These are phyloP conservation scores for Vitis hybrid DNA, from an alignment of 177 flowering plant species.

Conservation along the genomic window DNA sequence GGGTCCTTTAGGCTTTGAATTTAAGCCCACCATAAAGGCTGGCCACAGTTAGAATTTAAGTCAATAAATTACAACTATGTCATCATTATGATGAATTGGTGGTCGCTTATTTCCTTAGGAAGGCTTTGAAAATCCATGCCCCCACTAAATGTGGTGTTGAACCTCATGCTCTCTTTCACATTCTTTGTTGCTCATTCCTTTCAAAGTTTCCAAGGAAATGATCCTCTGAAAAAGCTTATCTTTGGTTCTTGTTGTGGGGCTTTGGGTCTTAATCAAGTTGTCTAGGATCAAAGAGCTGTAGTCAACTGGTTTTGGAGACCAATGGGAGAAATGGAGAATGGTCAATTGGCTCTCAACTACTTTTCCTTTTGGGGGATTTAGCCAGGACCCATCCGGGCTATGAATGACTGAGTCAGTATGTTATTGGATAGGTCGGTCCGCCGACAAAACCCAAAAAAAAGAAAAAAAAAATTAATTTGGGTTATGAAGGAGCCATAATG, in stretches of 20 bases:
- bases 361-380: not conserved
- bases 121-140: not conserved
- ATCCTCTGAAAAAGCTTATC: conserved; percentile 25
- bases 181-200: not conserved
- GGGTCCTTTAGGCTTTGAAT: conserved; percentile 13
- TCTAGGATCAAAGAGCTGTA: not conserved
- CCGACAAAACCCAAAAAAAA: conserved; percentile 1
- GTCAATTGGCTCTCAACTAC: conserved; percentile 1
- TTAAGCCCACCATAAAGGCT: not conserved
- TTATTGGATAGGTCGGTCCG: not conserved
- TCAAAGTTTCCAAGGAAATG: conserved; percentile 1
- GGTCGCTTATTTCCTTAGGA: not conserved
- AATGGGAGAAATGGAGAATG: not conserved
- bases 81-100: conserved; percentile 4
- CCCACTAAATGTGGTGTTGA: not conserved
- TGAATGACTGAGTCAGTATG: too few relatives aligned
- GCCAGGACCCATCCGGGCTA: conserved; percentile 1
- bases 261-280: too few relatives aligned
- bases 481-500: too few relatives aligned
- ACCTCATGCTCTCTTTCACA: conserved; percentile 8
- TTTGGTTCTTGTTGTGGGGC: conserved; percentile 28
- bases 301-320: not conserved
- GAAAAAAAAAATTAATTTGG: too few relatives aligned
- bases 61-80: conserved; percentile 16
- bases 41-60: conserved; percentile 2